These are phyloP conservation scores for Angophora floribunda DNA, from an alignment of 345 rosid genomes.

Conservation along the genomic window DNA sequence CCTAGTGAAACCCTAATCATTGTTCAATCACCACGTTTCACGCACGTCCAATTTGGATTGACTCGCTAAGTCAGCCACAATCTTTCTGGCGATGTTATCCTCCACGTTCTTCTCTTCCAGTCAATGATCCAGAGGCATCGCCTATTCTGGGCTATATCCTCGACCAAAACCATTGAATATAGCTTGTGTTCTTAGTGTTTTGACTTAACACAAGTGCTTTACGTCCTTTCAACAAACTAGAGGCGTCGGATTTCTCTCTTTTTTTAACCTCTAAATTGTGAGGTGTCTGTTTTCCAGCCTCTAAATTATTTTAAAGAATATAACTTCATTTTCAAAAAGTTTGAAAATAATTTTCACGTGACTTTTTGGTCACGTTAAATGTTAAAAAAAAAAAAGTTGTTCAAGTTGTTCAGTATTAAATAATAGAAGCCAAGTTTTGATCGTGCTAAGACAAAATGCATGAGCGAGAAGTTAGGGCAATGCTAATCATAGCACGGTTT, in stretches of 20 bases:
- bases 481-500: background rate
- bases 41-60: background rate
- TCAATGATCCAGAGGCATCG: background rate
- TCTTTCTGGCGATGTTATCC: background rate
- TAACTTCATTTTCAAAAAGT: background rate
- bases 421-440: background rate
- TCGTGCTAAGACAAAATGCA: background rate
- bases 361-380: background rate
- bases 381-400: background rate
- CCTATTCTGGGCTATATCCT: background rate
- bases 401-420: background rate
- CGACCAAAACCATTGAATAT: background rate
- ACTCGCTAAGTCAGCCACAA: background rate
- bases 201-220: background rate
- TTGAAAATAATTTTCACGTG: background rate
- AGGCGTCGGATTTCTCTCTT: background rate
- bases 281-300: background rate
- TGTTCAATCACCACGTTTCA: background rate
- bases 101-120: background rate
- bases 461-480: background rate
- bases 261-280: background rate
- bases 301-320: background rate
- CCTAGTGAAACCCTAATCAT: background rate
- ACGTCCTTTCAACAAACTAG: background rate
- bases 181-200: background rate